phyloP scores from a whole-genome alignment of 495 filamentous ascomycete species.

The Penicillium pulvis region DNA sequence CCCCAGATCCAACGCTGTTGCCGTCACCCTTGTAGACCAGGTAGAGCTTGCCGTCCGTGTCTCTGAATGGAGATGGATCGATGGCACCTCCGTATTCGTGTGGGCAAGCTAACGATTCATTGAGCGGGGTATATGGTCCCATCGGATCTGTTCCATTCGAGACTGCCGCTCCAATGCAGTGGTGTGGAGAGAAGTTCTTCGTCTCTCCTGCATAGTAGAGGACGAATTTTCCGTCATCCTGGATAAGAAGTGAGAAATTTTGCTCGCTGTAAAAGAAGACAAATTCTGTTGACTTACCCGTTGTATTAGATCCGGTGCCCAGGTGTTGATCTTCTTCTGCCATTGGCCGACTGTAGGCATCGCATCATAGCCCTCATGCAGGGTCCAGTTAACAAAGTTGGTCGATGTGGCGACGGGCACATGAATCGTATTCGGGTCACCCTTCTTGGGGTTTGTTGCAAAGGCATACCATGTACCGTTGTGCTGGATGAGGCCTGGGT shows the following conservation, averaged over 20 bases:
- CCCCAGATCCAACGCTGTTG: constrained; percentile 57
- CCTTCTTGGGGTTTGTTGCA: constrained; percentile 32
- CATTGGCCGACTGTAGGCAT: constrained; percentile 29
- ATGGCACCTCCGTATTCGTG: constrained; percentile 55
- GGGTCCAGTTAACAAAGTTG: constrained; percentile 37
- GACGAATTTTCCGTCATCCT: constrained; percentile 50
- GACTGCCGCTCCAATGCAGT: constrained; percentile 58
- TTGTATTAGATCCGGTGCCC: constrained; percentile 41
- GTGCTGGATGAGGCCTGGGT: constrained; percentile 37
- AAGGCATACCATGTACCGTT: constrained; percentile 40
- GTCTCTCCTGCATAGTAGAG: constrained; percentile 58
- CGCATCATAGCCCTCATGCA: constrained; percentile 29
- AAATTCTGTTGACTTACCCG: constrained; percentile 25
- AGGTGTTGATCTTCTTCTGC: constrained; percentile 31
- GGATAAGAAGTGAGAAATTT: constrained; percentile 4
- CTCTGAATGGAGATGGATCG: constrained; percentile 54
- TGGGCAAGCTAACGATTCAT: constrained; percentile 50
- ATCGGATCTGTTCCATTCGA: constrained; percentile 33
- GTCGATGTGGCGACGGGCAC: constrained; percentile 36
- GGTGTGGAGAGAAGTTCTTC: constrained; percentile 32
- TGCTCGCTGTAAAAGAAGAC: background rate
- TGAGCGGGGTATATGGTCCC: constrained; percentile 52
- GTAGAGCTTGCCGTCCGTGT: constrained; percentile 52
- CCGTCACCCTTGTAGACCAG: constrained; percentile 64
- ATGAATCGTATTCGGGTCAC: constrained; percentile 23